phyloP scores from a whole-genome alignment of 768 basidiomycete species.

The Tubosaeta sp. region DNA sequence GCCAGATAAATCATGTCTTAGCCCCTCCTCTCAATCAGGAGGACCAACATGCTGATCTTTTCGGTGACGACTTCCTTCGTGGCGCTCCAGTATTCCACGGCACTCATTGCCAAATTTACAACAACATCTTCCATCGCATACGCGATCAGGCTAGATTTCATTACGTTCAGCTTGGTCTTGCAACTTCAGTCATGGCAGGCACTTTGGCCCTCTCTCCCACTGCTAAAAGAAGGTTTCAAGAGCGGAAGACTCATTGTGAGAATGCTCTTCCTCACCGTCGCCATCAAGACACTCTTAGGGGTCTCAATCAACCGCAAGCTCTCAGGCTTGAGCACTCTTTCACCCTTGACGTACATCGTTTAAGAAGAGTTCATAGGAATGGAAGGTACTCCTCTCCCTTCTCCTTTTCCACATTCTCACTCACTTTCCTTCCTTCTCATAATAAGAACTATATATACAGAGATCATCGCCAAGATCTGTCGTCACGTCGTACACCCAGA shows the following conservation, averaged over 20 bases:
- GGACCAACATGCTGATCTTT: accelerated
- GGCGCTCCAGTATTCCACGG: neutral
- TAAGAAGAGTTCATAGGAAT: neutral
- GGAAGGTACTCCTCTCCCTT: neutral
- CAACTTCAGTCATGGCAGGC: slow-evolving; percentile 1
- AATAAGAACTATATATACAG: neutral
- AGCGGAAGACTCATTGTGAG: neutral
- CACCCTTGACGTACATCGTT: neutral
- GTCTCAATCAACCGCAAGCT: neutral
- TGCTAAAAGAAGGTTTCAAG: neutral
- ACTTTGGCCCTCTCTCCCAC: neutral
- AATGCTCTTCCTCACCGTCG: neutral
- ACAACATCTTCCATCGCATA: neutral
- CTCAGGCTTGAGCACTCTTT: slow-evolving; percentile 1
- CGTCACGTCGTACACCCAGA: neutral
- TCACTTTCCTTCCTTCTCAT: neutral
- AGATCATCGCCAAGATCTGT: neutral
- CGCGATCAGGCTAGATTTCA: neutral
- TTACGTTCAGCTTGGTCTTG: slow-evolving; percentile 3
- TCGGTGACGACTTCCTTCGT: no score
- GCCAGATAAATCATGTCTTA: neutral
- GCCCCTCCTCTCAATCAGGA: neutral
- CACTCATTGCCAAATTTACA: neutral
- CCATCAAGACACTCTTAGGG: neutral
- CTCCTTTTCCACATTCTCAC: neutral